A percentile compares a stretch with the other conserved stretches of the same genome.
phyloP scores from a whole-genome alignment of 306 rosid genomes.

The Corylus americana region DNA sequence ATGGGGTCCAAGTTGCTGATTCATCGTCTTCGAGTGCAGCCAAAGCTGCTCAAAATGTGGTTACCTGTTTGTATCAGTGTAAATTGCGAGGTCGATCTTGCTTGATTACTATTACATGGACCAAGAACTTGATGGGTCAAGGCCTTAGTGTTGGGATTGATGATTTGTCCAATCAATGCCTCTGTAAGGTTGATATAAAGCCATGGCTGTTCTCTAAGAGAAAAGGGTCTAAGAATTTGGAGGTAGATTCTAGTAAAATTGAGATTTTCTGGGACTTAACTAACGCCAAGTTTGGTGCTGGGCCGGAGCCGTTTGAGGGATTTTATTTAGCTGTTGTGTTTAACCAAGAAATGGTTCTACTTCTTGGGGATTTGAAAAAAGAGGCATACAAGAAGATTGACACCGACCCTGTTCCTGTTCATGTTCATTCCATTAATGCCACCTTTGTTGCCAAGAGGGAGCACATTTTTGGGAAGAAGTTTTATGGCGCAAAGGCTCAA shows the following conservation, averaged over 20 bases:
- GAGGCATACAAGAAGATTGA: slow-evolving; percentile 60
- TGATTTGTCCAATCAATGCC: slow-evolving; percentile 53
- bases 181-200: slow-evolving; percentile 77
- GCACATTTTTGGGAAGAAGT: slow-evolving; percentile 73
- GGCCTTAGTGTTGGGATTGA: slow-evolving; percentile 72
- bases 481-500: slow-evolving; percentile 63
- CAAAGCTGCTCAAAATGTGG: slow-evolving; percentile 69
- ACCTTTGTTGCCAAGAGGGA: slow-evolving; percentile 68
- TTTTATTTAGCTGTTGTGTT: slow-evolving; percentile 61
- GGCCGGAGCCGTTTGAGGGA: slow-evolving; percentile 79
- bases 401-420: slow-evolving; percentile 16
- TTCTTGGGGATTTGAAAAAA: slow-evolving; percentile 65
- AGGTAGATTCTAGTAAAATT: slow-evolving; percentile 54
- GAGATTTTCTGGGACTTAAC: slow-evolving; percentile 75
- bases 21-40: slow-evolving; percentile 54
- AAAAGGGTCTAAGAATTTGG: slow-evolving; percentile 75
- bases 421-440: slow-evolving; percentile 34
- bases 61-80: slow-evolving; percentile 75
- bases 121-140: slow-evolving; percentile 83
- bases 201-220: slow-evolving; percentile 86
- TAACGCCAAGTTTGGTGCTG: slow-evolving; percentile 72
- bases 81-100: slow-evolving; percentile 49
- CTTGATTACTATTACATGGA: slow-evolving; percentile 82
- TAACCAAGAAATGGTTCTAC: slow-evolving; percentile 53
- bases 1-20: slow-evolving; percentile 80